Evolutionary conservation across 441 rosid genomes (phyloP), one percentile per base, ranked within the genome.

Genomic region (Gossypium davidsonii): DNA sequence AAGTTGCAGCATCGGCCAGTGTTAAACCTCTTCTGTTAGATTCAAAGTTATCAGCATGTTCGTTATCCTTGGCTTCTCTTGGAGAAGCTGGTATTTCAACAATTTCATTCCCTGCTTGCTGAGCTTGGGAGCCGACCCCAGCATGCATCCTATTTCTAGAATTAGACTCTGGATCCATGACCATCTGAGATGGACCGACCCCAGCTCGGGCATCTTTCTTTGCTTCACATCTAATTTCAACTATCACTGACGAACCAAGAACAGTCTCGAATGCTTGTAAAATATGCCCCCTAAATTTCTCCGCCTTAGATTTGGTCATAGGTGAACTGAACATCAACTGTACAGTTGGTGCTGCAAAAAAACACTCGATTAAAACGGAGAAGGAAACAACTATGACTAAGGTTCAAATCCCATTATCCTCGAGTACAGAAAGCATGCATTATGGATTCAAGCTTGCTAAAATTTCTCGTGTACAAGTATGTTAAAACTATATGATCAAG

Each of bases 201-300:
- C 79, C 83, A 11, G 51, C 75, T 74, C 75, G 75, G 7, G 76
- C 23, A 51, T 86, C 90, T 72, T 71, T 85, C 79, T 79, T 84
- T 20, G 83, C 42, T 75, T 90, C 96, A 66, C 87, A 88, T 82
- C 94, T 86, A 76, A 96, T 89, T 82, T 91, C 99, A 77, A 96
- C 82, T 9, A 93, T 91, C 70, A 91, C 83, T 0, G 91, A 90
- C 23, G 96, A 89, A 49, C 93, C 96, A 64, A 96, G 91, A 73
- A 90, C 94, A 73, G 85, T 79, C 78, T 91, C 98, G 66, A 96
- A 93, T 58, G 98, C 99, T 84, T 89, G 90, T 70, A 89, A 85
- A 51, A 96, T 91, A 67, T 86, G 86, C 18, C 81, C 78, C 61
- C 85, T 81, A 79, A 86, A 85, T 84, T 89, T 93, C 89, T 96